phyloP scores from a whole-genome alignment of 2,329 filamentous ascomycete species.

The Drechslerella dactyloides region DNA sequence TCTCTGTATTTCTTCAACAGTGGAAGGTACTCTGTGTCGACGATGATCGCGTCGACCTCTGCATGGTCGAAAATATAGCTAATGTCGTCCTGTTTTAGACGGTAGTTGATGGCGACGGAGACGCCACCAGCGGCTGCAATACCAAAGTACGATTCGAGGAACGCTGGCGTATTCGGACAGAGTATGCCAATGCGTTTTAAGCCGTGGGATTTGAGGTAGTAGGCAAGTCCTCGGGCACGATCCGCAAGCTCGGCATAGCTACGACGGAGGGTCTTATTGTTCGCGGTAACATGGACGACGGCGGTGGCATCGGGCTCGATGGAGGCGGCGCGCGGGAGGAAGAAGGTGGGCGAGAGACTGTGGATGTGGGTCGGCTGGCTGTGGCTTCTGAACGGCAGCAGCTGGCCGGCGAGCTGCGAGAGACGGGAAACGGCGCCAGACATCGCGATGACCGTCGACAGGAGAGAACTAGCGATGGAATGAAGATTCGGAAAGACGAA shows the following conservation, averaged over 20 bases:
- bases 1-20: conserved; percentile 65
- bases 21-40: conserved; percentile 77
- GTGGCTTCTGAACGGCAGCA: conserved; percentile 55
- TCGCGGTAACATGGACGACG: conserved; percentile 82
- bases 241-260: conserved; percentile 83
- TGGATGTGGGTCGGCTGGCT: conserved; percentile 59
- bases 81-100: conserved; percentile 82
- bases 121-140: conserved; percentile 64
- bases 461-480: too few species aligned
- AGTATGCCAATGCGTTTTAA: conserved; percentile 76
- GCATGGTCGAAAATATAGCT: conserved; percentile 87
- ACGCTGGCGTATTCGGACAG: conserved; percentile 90
- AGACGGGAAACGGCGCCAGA: conserved; percentile 70
- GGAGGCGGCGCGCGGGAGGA: conserved; percentile 80
- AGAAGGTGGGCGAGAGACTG: conserved; percentile 80
- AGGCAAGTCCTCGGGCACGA: conserved; percentile 83
- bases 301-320: conserved; percentile 88
- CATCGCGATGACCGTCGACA: conserved; percentile 60
- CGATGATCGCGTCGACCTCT: conserved; percentile 85
- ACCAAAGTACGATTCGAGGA: conserved; percentile 87
- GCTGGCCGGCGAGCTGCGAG: conserved; percentile 65
- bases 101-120: conserved; percentile 68
- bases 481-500: too few species aligned
- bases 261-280: conserved; percentile 74
- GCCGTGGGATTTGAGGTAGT: conserved; percentile 77